Conservation (phyloP, 2,329 filamentous ascomycete species). For the Ceratocystis ficicola region DNA sequence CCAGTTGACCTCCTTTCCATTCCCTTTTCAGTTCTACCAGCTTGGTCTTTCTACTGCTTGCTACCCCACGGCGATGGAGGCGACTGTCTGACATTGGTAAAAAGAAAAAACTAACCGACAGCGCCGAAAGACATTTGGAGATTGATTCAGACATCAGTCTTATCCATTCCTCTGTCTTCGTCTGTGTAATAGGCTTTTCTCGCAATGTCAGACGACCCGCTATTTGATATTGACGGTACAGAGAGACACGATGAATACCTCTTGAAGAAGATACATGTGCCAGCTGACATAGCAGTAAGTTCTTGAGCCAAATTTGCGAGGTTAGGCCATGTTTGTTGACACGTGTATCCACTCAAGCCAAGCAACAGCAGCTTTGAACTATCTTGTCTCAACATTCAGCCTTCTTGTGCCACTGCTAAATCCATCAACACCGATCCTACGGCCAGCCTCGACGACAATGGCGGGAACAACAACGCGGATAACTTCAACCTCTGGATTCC, state of each 20-base stretch:
- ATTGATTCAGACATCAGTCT: background rate
- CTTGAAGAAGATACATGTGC: background rate
- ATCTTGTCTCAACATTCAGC: background rate
- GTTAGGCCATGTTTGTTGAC: background rate
- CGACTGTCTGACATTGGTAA: too few relatives aligned
- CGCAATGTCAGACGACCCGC: background rate
- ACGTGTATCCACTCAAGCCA: background rate
- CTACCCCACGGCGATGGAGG: background rate
- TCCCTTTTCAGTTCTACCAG: background rate
- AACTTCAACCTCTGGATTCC: conserved; percentile 1
- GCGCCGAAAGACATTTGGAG: background rate
- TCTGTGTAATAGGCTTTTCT: background rate
- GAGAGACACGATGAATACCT: background rate
- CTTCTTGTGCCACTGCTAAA: background rate
- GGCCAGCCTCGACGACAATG: background rate
- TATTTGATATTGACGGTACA: background rate
- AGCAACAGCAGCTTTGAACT: background rate
- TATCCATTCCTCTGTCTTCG: background rate
- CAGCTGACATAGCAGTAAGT: background rate
- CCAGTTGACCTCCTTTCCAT: background rate
- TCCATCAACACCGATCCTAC: background rate
- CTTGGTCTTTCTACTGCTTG: background rate
- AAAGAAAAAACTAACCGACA: background rate
- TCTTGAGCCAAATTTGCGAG: background rate
- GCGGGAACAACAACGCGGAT: background rate